Base-by-base conservation (phyloP, 2,329 filamentous ascomycete genomes). In the Fusarium penzigii region DNA sequence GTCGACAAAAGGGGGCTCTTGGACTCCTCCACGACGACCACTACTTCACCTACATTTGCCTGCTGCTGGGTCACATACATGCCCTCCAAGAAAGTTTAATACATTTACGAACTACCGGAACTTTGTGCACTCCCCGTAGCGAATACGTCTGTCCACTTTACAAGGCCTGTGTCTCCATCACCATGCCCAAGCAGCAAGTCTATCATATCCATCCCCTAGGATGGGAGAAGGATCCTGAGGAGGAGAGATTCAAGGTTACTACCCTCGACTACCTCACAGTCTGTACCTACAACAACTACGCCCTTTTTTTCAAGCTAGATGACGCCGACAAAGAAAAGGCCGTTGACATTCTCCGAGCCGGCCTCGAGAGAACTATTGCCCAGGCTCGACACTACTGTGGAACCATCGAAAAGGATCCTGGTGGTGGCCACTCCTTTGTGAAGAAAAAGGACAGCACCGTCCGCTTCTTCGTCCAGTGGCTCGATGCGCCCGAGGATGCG, bases 321-420 rank as follows among this genome's bases (percentile, higher is more conserved):
- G 70, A 76, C 25, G 39, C 20, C 0, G 61, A 68, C 2, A 73
- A 72, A 43, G 20, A 47, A 16, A 60, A 50, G 17, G 63, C 57
- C 0, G 60, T 60, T 7, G 57, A 57, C 0, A 51, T 67, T 0
- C 58, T 76, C 5, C 71, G 68, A 25, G 50, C 59, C 12, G 72
- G 71, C 9, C 64, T 77, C 5, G 68, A 74, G 52, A 53, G 56
- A 6, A 74, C 70, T 2, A 60, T 78, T 0, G 64, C 65, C 29
- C 73, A 77, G 48, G 59, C 61, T 0, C 59, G 72, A 3, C 71
- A 76, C 47, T 61, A 75, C 8, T 69, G 68, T 17, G 70, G 74
- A 0, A 69, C 62, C 1, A 73, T 78, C 40, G 75, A 76, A 51
- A 67, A 68, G 39, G 68, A 76, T n/a, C 41, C 62, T 1, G 45